Evolutionary conservation across 1,284 basidiomycete species (phyloP).

Genomic region (Chalciporus sp.): DNA sequence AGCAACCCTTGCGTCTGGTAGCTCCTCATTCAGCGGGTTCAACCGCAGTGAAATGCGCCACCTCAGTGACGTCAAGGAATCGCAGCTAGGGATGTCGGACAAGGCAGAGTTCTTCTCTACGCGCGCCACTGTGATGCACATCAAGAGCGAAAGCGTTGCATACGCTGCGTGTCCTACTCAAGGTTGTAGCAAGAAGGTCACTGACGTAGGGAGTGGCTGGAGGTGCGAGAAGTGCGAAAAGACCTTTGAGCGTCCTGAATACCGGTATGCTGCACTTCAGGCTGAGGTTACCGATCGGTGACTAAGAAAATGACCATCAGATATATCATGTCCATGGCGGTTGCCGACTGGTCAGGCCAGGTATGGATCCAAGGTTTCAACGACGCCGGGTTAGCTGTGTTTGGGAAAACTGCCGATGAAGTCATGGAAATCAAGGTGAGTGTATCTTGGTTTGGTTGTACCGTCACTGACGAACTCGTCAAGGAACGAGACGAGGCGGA

Average conservation of each 20-base stretch:
- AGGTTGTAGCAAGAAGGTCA: slow-evolving; percentile 92
- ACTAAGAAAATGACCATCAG: slow-evolving; percentile 42
- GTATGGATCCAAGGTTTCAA: slow-evolving; percentile 97
- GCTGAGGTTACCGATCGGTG: background rate
- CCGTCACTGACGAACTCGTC: background rate
- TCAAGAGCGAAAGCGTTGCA: slow-evolving; percentile 84
- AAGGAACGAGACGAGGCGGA: slow-evolving; percentile 69
- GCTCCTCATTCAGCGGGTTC: slow-evolving; percentile 49
- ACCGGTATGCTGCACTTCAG: slow-evolving; percentile 60
- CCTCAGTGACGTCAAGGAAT: slow-evolving; percentile 82
- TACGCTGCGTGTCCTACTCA: slow-evolving; percentile 90
- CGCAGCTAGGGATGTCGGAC: slow-evolving; percentile 77
- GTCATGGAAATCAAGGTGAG: slow-evolving; percentile 68
- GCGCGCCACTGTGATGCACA: slow-evolving; percentile 87
- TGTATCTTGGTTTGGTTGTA: background rate
- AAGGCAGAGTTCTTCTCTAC: slow-evolving; percentile 83
- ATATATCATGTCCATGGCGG: slow-evolving; percentile 89
- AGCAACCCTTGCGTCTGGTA: slow-evolving; percentile 42
- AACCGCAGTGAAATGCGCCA: slow-evolving; percentile 75
- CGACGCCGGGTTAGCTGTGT: slow-evolving; percentile 80
- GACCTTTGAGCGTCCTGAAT: slow-evolving; percentile 72
- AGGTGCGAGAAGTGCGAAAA: slow-evolving; percentile 94
- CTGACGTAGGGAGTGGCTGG: slow-evolving; percentile 73
- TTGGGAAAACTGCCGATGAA: slow-evolving; percentile 84
- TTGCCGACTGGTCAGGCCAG: slow-evolving; percentile 87